A percentile compares a stretch with the other conserved stretches of the same genome.
These are phyloP conservation scores for Violaceomyces palustris DNA, from an alignment of 1,284 basidiomycete species.

Conservation along the genomic window DNA sequence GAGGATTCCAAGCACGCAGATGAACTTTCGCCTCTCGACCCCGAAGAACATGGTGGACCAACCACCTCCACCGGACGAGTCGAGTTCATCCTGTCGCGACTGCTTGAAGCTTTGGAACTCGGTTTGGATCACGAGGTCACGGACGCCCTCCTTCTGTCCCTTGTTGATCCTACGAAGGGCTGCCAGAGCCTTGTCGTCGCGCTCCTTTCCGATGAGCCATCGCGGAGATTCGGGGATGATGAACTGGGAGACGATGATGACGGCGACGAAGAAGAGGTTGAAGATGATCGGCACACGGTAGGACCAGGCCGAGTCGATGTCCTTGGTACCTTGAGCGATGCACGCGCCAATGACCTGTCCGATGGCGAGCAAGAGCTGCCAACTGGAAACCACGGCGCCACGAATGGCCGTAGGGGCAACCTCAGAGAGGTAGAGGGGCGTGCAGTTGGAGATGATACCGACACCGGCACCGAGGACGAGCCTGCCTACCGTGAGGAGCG, in stretches of 20 bases:
- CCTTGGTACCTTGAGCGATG: constrained; percentile 52
- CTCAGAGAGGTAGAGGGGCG: constrained; percentile 55
- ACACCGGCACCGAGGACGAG: constrained; percentile 55
- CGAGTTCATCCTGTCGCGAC: constrained; percentile 54
- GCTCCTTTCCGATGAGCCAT: constrained; percentile 55
- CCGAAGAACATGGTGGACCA: constrained; percentile 54
- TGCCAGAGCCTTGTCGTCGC: constrained; percentile 53
- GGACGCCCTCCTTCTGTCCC: constrained; percentile 47
- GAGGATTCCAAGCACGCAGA: constrained; percentile 55
- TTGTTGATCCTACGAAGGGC: constrained; percentile 54
- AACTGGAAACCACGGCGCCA: constrained; percentile 53
- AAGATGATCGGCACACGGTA: constrained; percentile 55
- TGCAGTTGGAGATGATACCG: constrained; percentile 53
- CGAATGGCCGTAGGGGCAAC: constrained; percentile 55
- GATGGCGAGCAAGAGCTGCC: constrained; percentile 57
- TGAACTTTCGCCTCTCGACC: constrained; percentile 52
- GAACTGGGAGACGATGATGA: constrained; percentile 49
- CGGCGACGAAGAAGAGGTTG: constrained; percentile 54
- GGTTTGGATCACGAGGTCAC: constrained; percentile 49
- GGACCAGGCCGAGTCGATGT: constrained; percentile 29
- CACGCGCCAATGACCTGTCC: constrained; percentile 56
- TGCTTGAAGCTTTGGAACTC: constrained; percentile 53
- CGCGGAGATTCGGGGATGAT: constrained; percentile 54
- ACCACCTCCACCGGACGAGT: constrained; percentile 43
- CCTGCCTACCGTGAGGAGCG: constrained; percentile 54